Base-by-base conservation (phyloP, 2,329 filamentous ascomycete species). In the Microdochium paspali region DNA sequence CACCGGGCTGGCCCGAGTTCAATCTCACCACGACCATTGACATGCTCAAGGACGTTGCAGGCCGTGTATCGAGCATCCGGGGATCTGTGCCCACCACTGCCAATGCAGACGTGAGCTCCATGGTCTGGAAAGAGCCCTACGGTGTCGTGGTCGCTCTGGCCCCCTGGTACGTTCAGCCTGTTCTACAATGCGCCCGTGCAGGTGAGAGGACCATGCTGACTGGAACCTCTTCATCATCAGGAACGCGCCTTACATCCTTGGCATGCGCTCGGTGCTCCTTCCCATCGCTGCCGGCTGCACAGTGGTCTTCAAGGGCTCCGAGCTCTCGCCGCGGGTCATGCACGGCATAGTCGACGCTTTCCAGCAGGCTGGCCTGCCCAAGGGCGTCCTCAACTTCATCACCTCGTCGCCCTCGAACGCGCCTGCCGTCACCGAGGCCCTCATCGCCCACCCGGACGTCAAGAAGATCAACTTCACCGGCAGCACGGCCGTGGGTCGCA, bases 381-480 rank as follows among this genome's bases (percentile, higher is more conserved):
- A 72, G 3, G 84, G 84, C 12, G 77, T 74, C 24, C 58, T 87
- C 23, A 85, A 85, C 56, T 72, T 84, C 43, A 65, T 88, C 28
- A 78, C 77, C 51, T 77, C 80, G 54, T 72, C 70, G 44, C 68
- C 74, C 0, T 63, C 72, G 25, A 76, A 82, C 52, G 82, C 80
- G 0, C 69, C 78, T 0, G 68, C 72, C 15, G 72, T 85, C 18
- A 85, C 80, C 1, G 78, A 73, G 44, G 69, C 74, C 2, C 60
- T 86, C 26, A 81, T 87, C 51, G 74, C 77, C 47, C 71, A 84
- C 54, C 74, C 76, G 0, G 69, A 67, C 0, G 68, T 87, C 35
- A 79, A 77, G 60, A 85, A 85, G 61, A 66, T 87, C 56, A 86
- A 83, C 64, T 88, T 87, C 61, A 87, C 84, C 0, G 84, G 84